Conservation (phyloP, 306 rosid species). For the Senna siamea region DNA sequence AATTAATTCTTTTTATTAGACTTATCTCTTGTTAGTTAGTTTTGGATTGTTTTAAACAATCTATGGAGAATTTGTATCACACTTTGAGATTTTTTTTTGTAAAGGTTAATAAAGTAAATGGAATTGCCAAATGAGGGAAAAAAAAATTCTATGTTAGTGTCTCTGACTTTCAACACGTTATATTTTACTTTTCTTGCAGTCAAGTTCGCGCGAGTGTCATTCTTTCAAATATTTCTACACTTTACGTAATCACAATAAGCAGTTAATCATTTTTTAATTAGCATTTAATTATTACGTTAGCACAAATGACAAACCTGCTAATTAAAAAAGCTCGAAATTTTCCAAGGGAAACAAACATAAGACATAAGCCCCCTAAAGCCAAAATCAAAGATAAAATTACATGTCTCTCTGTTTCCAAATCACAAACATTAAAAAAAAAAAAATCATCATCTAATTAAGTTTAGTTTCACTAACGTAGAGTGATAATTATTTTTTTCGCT, state of each 20-base stretch:
- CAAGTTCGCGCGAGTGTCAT: constrained; percentile 1
- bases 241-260: background rate
- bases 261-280: background rate
- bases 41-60: no score
- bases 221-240: background rate
- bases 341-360: no score
- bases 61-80: no score
- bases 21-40: no score
- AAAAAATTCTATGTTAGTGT: no score
- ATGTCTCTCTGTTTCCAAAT: background rate
- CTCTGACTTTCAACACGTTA: constrained; percentile 25
- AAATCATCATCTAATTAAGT: background rate
- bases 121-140: background rate
- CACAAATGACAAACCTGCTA: background rate
- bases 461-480: background rate
- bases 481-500: no score
- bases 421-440: background rate
- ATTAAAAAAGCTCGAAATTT: background rate
- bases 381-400: no score
- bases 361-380: no score
- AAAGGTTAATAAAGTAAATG: background rate
- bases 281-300: background rate
- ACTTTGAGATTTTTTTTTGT: no score
- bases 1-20: no score
- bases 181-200: background rate